phyloP scores from a whole-genome alignment of 2,329 filamentous ascomycete species.

The Pleomassaria siparia region DNA sequence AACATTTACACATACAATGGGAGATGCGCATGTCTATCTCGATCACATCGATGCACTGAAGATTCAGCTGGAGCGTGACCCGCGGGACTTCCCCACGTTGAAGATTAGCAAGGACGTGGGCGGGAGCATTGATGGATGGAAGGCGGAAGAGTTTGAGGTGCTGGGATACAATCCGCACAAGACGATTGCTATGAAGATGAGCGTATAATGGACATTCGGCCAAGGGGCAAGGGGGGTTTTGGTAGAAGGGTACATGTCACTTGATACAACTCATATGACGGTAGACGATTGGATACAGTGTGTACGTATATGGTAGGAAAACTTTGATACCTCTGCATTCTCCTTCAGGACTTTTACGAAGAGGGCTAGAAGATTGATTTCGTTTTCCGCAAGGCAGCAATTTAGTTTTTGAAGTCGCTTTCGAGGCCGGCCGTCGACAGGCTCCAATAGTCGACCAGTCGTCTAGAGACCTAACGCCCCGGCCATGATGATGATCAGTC shows the following conservation, averaged over 20 bases:
- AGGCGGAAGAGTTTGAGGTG: conserved; percentile 81
- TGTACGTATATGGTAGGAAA: neutral
- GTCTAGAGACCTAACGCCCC: no score
- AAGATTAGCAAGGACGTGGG: conserved; percentile 68
- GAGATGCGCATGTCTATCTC: conserved; percentile 93
- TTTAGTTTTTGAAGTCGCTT: no score
- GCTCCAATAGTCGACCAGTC: no score
- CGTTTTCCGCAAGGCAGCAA: no score
- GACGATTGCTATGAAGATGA: conserved; percentile 98
- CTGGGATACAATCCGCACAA: conserved; percentile 89
- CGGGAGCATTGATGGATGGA: conserved; percentile 87
- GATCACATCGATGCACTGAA: conserved; percentile 89
- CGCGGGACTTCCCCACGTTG: conserved; percentile 76
- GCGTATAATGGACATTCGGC: conserved; percentile 59
- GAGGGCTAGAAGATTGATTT: no score
- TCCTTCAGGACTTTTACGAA: no score
- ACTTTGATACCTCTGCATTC: no score
- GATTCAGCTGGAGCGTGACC: conserved; percentile 77
- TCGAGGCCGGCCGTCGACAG: no score
- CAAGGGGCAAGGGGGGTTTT: neutral
- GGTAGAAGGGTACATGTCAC: neutral
- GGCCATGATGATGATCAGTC: no score
- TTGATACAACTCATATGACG: neutral
- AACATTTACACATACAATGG: conserved; percentile 91
- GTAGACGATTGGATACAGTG: neutral